A percentile compares a stretch with the other conserved stretches of the same genome.
These are phyloP conservation scores for Nepenthes alata DNA, from an alignment of 179 eudicot species.

Conservation along the genomic window DNA sequence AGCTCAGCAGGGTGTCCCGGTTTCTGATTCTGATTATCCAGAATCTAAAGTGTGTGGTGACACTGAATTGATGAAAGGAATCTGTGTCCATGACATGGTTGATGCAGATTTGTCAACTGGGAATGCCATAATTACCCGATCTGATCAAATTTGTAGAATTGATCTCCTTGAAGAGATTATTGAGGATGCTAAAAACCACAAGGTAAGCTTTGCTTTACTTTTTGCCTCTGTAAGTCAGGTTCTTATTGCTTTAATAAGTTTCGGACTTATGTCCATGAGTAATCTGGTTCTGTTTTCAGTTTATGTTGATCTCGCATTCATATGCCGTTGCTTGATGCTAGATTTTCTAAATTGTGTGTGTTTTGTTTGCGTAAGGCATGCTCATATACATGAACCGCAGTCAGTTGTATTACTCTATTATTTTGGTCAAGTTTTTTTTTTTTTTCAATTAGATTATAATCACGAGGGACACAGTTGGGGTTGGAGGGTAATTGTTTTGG, in stretches of 20 bases:
- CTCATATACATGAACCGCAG: too few species aligned
- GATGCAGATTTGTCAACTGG: conserved; percentile 8
- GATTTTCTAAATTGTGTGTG: too few species aligned
- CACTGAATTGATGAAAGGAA: conserved; percentile 16
- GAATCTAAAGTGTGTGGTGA: conserved; percentile 15
- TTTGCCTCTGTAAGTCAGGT: not conserved
- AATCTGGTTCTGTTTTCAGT: not conserved
- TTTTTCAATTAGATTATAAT: too few species aligned
- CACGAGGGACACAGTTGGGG: too few species aligned
- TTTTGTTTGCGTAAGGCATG: too few species aligned
- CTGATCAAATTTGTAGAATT: conserved; percentile 45
- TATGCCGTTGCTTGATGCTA: too few species aligned
- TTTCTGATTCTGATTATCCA: conserved; percentile 12
- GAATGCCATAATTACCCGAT: conserved; percentile 27
- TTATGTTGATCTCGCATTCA: not conserved
- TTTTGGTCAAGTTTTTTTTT: too few species aligned
- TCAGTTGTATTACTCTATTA: too few species aligned
- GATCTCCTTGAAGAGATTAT: conserved; percentile 54
- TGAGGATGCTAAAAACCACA: conserved; percentile 60
- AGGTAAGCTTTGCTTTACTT: conserved; percentile 29
- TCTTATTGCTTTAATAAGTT: not conserved
- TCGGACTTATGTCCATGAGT: not conserved
- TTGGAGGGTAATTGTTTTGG: too few species aligned
- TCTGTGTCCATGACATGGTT: conserved; percentile 16
- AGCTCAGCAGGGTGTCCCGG: conserved; percentile 8